Conservation (phyloP, 2,329 filamentous ascomycete genomes). For the Monilinia laxa region DNA sequence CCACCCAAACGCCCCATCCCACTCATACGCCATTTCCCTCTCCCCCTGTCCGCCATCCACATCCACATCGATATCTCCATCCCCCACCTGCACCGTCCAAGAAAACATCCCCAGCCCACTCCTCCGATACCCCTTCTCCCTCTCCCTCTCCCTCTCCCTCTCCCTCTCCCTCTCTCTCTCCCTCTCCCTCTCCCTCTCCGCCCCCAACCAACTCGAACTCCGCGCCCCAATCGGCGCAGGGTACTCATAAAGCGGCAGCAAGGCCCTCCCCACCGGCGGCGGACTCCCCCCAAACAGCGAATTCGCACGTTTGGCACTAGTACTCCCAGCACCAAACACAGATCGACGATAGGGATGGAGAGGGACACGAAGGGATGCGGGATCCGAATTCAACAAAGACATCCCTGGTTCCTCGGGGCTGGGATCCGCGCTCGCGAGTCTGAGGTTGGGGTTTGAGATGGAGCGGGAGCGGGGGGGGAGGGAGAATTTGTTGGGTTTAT, state of each 20-base stretch:
- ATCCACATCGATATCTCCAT: no score
- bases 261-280: background rate
- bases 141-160: background rate
- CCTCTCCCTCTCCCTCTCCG: background rate
- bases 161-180: background rate
- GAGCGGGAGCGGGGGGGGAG: background rate
- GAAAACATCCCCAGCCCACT: constrained; percentile 5
- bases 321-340: background rate
- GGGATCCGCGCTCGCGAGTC: background rate
- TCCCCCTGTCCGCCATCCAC: background rate
- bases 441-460: constrained; percentile 10
- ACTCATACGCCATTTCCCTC: constrained; percentile 17
- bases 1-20: constrained; percentile 22
- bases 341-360: constrained; percentile 5
- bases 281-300: constrained; percentile 8
- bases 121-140: background rate
- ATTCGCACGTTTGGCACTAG: background rate
- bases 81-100: background rate
- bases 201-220: constrained; percentile 14
- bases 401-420: no score
- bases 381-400: no score
- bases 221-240: constrained; percentile 5
- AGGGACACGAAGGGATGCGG: background rate
- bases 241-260: constrained; percentile 6
- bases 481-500: no score